Base-by-base conservation (phyloP, 805 yeast species). In the Candida succiphila region DNA sequence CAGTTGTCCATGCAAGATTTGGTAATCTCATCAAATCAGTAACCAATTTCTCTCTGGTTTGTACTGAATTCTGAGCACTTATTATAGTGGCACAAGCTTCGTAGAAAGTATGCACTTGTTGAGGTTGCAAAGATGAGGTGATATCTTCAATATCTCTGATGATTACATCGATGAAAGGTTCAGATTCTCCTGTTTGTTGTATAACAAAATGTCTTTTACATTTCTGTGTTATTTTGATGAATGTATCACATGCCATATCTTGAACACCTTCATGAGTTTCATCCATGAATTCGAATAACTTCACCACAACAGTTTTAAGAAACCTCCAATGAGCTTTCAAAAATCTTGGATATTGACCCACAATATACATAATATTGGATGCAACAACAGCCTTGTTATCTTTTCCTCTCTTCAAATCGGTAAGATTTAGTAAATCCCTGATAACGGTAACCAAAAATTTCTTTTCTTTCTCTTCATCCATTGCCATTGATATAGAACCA, bases 241-340 rank as follows among this genome's bases (percentile, higher is more conserved):
- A 92, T 1, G 99, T 92, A 59, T 92, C 99, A 67, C 98, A 92
- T 7, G 99, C 98, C 98, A 92, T 92, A 60, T 92, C 98, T 63
- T 92, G 98, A 40, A 92, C 98, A 65, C 98, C 98, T 60, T 89
- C 99, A 60, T 92, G 99, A n/a, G 96, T 87, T 68, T 92, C 99
- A 64, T 92, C 97, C 99, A 92, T 92, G 52, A 92, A 92, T 58
- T 92, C 98, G 58, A 92, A 92, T 49, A 92, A 69, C 59, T 92
- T 92, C 61, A 85, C 80, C 39, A 92, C 89, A 29, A 92, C 99
- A 0, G 97, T 92, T 58, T 88, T 89, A 55, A 92, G 64, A 49
- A 92, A 92, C 57, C 84, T 87, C 98, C 98, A 92, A 56, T 92
- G 98, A 7, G 97, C 97, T 49, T 88, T 88, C 54, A 92, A 68